These are phyloP conservation scores for Cavenderia fasciculata DNA, from an alignment of 78 protist genomes.

Conservation along the genomic window DNA sequence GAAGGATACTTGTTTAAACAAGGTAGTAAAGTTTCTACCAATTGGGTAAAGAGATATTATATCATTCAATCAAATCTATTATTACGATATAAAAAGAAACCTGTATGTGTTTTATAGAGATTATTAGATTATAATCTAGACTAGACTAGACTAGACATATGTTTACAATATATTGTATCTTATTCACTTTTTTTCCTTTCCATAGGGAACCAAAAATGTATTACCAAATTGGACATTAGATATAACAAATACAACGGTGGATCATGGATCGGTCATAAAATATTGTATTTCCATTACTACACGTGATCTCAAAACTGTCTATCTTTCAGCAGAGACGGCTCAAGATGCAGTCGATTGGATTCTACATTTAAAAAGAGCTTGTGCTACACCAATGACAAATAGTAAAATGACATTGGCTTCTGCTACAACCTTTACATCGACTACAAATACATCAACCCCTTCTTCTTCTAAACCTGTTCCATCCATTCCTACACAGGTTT, in stretches of 20 bases:
- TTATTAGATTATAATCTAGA: background rate
- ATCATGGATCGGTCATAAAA: background rate
- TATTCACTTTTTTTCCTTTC: background rate
- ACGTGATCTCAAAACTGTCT: background rate
- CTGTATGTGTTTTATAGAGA: background rate
- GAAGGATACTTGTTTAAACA: slow-evolving; percentile 45
- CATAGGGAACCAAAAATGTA: background rate
- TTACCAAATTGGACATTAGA: slow-evolving; percentile 25
- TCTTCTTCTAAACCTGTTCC: background rate
- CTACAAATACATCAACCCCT: background rate
- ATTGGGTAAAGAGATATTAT: slow-evolving; percentile 37
- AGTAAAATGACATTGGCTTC: too few relatives aligned
- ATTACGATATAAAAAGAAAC: slow-evolving; percentile 49
- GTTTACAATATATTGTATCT: background rate
- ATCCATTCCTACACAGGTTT: too few relatives aligned
- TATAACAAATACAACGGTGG: slow-evolving; percentile 16
- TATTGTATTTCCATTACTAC: slow-evolving; percentile 28
- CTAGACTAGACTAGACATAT: background rate
- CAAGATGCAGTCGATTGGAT: slow-evolving; percentile 26
- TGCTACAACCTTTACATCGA: too few relatives aligned
- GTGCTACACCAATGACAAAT: background rate
- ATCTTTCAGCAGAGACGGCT: background rate
- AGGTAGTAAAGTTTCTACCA: slow-evolving; percentile 3
- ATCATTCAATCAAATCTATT: slow-evolving; percentile 54
- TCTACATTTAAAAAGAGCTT: background rate